Percentiles rank a stretch among this genome's conserved stretches.
These are phyloP conservation scores for Solanum habrochaites DNA, from an alignment of 257 asterid species.

Conservation along the genomic window DNA sequence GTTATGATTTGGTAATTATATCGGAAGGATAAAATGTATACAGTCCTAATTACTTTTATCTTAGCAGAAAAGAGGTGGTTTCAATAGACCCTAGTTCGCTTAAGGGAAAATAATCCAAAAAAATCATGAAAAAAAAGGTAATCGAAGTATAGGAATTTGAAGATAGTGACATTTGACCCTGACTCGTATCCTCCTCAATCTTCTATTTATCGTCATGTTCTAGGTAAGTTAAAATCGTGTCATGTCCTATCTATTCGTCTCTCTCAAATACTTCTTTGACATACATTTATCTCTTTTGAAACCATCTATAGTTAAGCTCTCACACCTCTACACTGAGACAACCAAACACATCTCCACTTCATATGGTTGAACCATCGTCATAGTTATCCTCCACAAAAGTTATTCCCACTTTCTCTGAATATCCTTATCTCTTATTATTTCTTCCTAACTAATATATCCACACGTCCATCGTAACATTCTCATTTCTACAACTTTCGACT, in stretches of 20 bases:
- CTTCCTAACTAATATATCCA: neutral
- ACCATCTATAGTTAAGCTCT: too few relatives aligned
- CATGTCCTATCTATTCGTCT: too few relatives aligned
- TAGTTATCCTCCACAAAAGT: neutral
- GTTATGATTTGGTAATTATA: too few relatives aligned
- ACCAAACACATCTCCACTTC: neutral
- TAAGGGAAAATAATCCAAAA: too few relatives aligned
- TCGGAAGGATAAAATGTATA: neutral
- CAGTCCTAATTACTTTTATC: neutral
- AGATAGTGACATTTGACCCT: too few relatives aligned
- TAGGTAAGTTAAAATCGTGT: neutral
- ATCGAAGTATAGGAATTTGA: too few relatives aligned
- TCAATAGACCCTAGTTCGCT: too few relatives aligned
- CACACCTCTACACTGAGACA: neutral
- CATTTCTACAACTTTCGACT: too few relatives aligned
- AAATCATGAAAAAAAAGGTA: too few relatives aligned
- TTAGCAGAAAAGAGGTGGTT: neutral
- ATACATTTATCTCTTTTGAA: too few relatives aligned
- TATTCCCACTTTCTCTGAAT: neutral
- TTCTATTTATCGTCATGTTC: neutral
- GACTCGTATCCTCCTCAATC: neutral
- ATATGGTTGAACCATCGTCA: neutral
- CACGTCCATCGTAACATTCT: neutral
- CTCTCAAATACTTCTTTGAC: neutral
- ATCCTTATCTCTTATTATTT: neutral